Base-by-base conservation (phyloP, 2,329 filamentous ascomycete species). In the Harringtonia aguacate region DNA sequence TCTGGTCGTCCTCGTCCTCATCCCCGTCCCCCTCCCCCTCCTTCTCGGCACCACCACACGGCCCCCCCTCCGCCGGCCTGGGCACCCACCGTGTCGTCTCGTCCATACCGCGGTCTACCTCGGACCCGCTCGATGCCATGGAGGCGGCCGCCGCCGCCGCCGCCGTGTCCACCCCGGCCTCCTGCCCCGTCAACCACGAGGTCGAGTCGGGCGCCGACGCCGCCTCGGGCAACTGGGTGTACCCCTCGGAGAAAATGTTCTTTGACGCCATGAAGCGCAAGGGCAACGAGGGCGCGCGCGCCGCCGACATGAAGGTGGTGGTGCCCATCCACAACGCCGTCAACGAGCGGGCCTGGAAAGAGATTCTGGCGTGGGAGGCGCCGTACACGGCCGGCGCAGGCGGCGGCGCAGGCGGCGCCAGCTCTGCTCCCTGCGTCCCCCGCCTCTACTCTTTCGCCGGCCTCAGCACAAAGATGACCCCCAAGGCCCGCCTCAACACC, bases 321-420 rank as follows among this genome's bases (percentile, higher is more conserved):
- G 89, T 97, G 44, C 92, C 88, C 3, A 97, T 97, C 56, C 92
- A 98, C 67, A 98, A 98, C 61, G 92, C 92, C 36, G 92, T 98
- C 50, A 98, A 98, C 64, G 92, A 98, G 73, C 74, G 86, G 35
- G 92, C 92, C 1, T 98, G 92, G 92, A 72, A 77, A 50, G 85
- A 97, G 66, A 97, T 98, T 52, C 78, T 85, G 54, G 69, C 76
- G 36, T 98, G 92, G 92, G 92, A 98, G 65, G 72, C 68, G 36
- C 83, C 81, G 0, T 85, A 76, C 47, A 63, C 62, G 24, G 24
- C 7, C 24, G 24, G 24, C 7, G 24, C 24, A 10, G 7, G 24
- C 7, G 24, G 7, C 24, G 24, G 24, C 10, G 24, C 24, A 10
- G 24, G 24, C 5, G 56, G 53, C 53, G 67, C 65, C 3, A 62